Base-by-base conservation (phyloP, 176 grass and related monocot species). In the Saccharum spontaneum region DNA sequence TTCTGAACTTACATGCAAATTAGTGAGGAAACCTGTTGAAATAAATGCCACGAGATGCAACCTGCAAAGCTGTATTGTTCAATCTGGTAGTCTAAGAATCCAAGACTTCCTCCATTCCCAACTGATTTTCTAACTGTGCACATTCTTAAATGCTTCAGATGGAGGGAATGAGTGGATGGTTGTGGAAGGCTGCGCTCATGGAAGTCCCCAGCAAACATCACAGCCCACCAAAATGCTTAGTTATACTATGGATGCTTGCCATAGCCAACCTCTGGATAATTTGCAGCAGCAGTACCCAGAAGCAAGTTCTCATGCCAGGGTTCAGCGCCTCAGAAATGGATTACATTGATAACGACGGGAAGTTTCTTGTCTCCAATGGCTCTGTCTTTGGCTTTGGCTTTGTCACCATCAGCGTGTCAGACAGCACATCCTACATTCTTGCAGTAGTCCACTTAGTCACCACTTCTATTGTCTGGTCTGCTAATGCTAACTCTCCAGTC, bases 311-410 rank as follows among this genome's bases (percentile, higher is more conserved):
- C 49, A 5, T 8, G 22, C 96, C 87, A 65, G 87, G 89, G 7
- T 95, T 94, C 61, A 63, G 23, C 60, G 89, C 74, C 55, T 90
- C 93, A 3, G 71, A 95, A 87, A 98, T 98, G 96, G 50, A 84
- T 7, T 98, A 88, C 78, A 90, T 98, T 80, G 96, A 98, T 80
- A 95, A 94, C 43, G 6, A 13, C 67, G 96, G 95, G 26, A 72
- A 92, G 39, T 92, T 95, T 82, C 89, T 98, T 67, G 54, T 93
- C 28, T 98, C 93, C 20, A 98, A 94, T 78, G 83, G 43, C 16
- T 92, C 87, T 41, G 67, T 69, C 23, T 98, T 95, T 46, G 96
- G 80, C 40, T 95, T 98, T 79, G 96, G 96, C 62, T 98, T 98
- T 90, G 71, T 71, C 14, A 90, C 78, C 64, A 69, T 45, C 33